These are phyloP conservation scores for Salvia rosmarinus DNA, from an alignment of 257 asterid genomes.

Conservation along the genomic window DNA sequence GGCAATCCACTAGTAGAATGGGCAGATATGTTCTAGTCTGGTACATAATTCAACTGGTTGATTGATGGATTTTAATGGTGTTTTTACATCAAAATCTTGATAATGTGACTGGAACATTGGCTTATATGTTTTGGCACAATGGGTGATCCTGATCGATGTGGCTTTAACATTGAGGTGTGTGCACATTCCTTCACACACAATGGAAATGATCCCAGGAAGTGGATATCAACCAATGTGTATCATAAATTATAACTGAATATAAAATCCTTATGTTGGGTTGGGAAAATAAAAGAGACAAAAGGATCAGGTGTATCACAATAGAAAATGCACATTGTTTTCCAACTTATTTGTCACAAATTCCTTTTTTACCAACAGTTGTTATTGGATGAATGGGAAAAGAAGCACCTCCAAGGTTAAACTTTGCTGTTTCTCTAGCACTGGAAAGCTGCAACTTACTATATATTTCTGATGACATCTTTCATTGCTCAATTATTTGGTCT, in stretches of 20 bases:
- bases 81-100: background rate
- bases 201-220: no score
- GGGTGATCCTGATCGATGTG: background rate
- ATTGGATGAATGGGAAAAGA: background rate
- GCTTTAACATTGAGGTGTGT: background rate
- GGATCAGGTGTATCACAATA: background rate
- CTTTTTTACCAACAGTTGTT: background rate
- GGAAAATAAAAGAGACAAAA: no score
- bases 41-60: background rate
- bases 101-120: background rate
- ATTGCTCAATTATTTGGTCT: no score
- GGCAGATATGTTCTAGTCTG: background rate
- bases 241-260: background rate
- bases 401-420: slow-evolving; percentile 2
- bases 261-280: background rate
- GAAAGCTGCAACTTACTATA: background rate
- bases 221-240: no score
- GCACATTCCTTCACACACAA: background rate
- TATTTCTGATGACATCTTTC: background rate
- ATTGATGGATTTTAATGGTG: slow-evolving; percentile 10
- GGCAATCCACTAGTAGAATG: no score
- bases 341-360: background rate
- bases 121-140: background rate
- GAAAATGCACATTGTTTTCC: background rate
- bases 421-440: background rate